These are phyloP conservation scores for Zasmidium angulare DNA, from an alignment of 2,329 filamentous ascomycete species.

Conservation along the genomic window DNA sequence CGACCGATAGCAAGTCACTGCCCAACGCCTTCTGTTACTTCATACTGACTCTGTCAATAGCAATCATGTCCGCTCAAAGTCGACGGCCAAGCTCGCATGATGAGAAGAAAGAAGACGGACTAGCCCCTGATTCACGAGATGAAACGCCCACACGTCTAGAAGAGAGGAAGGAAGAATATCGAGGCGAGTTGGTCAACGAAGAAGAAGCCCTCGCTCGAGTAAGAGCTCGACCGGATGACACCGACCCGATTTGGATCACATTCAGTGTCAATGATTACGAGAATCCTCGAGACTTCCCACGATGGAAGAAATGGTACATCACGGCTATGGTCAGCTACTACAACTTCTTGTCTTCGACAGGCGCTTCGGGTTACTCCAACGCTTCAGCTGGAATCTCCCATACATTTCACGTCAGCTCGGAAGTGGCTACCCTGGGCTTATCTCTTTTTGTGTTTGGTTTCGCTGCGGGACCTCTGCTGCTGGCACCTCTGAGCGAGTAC, in stretches of 20 bases:
- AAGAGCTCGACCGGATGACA: conserved; percentile 19
- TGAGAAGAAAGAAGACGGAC: not conserved
- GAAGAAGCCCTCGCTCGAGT: conserved; percentile 18
- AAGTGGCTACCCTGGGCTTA: conserved; percentile 46
- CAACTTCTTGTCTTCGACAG: conserved; percentile 22
- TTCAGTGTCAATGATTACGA: conserved; percentile 29
- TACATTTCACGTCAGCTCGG: conserved; percentile 43
- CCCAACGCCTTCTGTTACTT: not conserved
- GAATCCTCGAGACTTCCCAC: conserved; percentile 44
- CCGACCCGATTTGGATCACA: conserved; percentile 23
- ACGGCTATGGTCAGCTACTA: conserved; percentile 41
- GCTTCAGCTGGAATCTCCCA: conserved; percentile 41
- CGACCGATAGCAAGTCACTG: not conserved
- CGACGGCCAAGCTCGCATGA: not conserved
- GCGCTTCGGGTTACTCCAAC: conserved; percentile 48
- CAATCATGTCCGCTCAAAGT: not conserved
- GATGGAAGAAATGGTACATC: conserved; percentile 43
- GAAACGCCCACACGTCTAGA: not conserved
- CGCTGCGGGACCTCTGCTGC: conserved; percentile 34
- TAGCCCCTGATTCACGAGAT: not conserved
- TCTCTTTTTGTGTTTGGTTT: conserved; percentile 50
- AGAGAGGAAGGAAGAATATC: not conserved
- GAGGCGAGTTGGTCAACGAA: conserved; percentile 8
- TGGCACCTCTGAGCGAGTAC: conserved; percentile 21
- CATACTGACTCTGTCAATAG: not conserved